Conservation (phyloP, 495 filamentous ascomycete genomes). For the Clavariopsis aquatica region DNA sequence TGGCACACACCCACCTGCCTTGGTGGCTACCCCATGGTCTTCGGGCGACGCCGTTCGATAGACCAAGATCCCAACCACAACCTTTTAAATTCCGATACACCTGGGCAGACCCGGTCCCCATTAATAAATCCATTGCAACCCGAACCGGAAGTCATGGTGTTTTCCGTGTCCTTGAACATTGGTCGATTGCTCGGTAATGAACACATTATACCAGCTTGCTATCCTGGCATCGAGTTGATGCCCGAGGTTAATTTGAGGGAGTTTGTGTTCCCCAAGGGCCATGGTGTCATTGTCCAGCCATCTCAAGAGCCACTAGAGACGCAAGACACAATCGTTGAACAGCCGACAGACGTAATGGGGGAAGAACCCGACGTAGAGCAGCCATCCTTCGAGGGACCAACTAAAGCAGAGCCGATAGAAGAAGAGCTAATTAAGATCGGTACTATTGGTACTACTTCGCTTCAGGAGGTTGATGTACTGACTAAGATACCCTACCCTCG, state of each 20-base stretch:
- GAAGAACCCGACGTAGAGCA: no score
- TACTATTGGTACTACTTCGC: no score
- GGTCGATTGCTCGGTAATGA: conserved; percentile 3
- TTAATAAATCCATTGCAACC: background rate
- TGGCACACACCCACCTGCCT: conserved; percentile 16
- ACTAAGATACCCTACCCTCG: background rate
- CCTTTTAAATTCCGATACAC: background rate
- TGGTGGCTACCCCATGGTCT: conserved; percentile 25
- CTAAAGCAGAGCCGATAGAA: no score
- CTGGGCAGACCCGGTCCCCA: background rate
- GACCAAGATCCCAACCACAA: conserved; percentile 20
- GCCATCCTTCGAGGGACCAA: no score
- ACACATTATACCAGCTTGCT: conserved; percentile 5
- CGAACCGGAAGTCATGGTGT: conserved; percentile 21
- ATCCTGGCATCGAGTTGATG: conserved; percentile 7
- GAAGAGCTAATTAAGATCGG: no score
- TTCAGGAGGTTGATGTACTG: no score
- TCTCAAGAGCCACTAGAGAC: no score
- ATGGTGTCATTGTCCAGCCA: conserved; percentile 9
- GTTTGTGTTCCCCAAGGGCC: conserved; percentile 14
- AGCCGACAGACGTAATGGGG: no score
- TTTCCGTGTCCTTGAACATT: conserved; percentile 17
- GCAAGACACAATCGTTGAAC: no score
- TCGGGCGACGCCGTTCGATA: conserved; percentile 13
- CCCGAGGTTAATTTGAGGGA: conserved; percentile 12